Evolutionary conservation across 371 early-diverging fungal genomes (phyloP), one percentile per base, ranked within the genome.

Genomic region (Mucor plumbeus): DNA sequence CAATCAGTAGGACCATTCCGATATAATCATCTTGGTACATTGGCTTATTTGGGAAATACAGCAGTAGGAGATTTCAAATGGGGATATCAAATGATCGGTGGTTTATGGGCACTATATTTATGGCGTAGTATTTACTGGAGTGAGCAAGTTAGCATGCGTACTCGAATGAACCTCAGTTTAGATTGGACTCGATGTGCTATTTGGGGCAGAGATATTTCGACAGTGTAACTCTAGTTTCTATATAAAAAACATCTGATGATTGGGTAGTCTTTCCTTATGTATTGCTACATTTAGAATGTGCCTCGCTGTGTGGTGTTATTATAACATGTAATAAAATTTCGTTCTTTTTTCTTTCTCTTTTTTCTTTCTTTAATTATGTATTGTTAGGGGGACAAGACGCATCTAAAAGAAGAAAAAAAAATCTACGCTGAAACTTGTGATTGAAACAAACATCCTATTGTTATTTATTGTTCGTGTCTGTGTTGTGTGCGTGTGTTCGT

Each of bases 31-130:
- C 70, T 88, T 47, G 94, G 95, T 10, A 84, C 91, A 9, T 75
- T 95, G 57, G 94, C 94, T 8, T 95, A 95, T 69, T 74, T 95
- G 59, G 95, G 95, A 3, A 89, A 90, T 56, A 88, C 87, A 50
- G 89, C 92, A 1, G 93, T 88, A 0, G 84, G 87, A 48, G 90
- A 90, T 40, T 79, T 88, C 68, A 87, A 81, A 33, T 75, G 75
- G 68, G 88, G 87, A 11, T 77, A 69, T 63, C 65, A 82, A 58
- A 81, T 88, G 75, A 76, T 87, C 59, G 84, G 87, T 40, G 89
- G 89, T 14, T 70, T 86, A 26, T 82, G 83, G 68, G 87, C 88
- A 5, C 74, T 88, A 40, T 90, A 89, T 69, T 72, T 90, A 11
- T 90, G 90, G 90, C 79, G 90, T 35, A 85, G 87, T 44, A 77